Evolutionary conservation across 148 eudicot species (phyloP).

Genomic region (Heliosperma pusillum): DNA sequence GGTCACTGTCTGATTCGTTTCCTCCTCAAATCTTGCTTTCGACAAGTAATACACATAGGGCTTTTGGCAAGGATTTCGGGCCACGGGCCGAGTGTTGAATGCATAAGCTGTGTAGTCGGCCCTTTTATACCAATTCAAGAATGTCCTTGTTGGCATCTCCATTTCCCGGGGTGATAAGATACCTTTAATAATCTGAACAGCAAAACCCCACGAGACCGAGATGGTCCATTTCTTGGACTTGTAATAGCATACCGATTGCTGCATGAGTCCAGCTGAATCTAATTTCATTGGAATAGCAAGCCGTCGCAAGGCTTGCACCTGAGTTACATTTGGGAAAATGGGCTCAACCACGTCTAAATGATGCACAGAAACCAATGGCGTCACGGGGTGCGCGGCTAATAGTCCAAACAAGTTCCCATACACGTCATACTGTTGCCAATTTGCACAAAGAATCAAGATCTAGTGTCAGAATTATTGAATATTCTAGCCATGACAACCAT

Average conservation of each 20-base stretch:
- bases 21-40: constrained; percentile 34
- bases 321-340: constrained; percentile 72
- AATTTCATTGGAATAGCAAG: constrained; percentile 61
- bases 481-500: neutral
- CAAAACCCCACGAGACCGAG: constrained; percentile 91
- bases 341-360: constrained; percentile 95
- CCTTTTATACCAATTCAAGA: constrained; percentile 85
- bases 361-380: constrained; percentile 76
- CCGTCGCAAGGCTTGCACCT: constrained; percentile 55
- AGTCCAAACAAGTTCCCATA: constrained; percentile 87
- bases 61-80: constrained; percentile 75
- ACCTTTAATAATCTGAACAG: constrained; percentile 71
- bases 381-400: constrained; percentile 86
- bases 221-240: constrained; percentile 59
- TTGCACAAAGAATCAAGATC: constrained; percentile 17
- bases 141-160: constrained; percentile 91
- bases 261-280: constrained; percentile 81
- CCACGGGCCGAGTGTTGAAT: constrained; percentile 81
- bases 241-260: constrained; percentile 86
- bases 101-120: constrained; percentile 85
- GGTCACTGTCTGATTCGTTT: constrained; percentile 48
- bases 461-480: constrained; percentile 4
- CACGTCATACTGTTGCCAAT: constrained; percentile 64
- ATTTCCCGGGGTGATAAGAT: constrained; percentile 80
- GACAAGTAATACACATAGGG: constrained; percentile 75